Conservation (phyloP, 108 stramenopile species). For the Nitzschia inconspicua region DNA sequence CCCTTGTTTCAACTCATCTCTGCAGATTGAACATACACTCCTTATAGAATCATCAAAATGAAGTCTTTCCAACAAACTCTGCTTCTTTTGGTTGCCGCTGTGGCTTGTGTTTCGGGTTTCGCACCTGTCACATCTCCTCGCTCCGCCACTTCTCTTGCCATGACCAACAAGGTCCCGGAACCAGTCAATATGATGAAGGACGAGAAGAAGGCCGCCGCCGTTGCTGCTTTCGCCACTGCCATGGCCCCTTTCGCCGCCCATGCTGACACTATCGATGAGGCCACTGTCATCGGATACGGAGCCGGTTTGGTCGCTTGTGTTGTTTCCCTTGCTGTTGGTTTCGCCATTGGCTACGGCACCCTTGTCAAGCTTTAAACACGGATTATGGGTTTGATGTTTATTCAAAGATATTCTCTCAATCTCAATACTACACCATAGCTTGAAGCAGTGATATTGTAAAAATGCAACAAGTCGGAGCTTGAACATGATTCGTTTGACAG, state of each 20-base stretch:
- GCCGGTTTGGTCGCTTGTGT: constrained; percentile 86
- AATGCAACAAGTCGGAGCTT: too few species aligned
- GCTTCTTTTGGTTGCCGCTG: constrained; percentile 54
- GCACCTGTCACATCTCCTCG: constrained; percentile 52
- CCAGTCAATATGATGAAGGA: constrained; percentile 48
- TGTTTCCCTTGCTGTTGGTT: constrained; percentile 85
- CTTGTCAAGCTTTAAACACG: constrained; percentile 82
- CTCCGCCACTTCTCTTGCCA: constrained; percentile 47
- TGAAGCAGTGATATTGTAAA: too few species aligned
- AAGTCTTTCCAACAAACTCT: constrained; percentile 65
- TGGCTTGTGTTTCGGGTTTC: constrained; percentile 71
- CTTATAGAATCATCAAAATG: too few species aligned
- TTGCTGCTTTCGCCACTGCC: constrained; percentile 82
- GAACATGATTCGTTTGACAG: too few species aligned
- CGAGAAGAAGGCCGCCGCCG: constrained; percentile 60
- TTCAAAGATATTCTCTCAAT: too few species aligned
- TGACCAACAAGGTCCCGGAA: constrained; percentile 38
- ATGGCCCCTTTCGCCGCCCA: constrained; percentile 85
- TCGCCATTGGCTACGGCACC: constrained; percentile 89
- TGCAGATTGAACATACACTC: too few species aligned
- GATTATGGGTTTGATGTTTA: too few species aligned
- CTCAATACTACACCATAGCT: too few species aligned
- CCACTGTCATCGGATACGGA: constrained; percentile 79
- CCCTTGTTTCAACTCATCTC: background rate
- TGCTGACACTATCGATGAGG: constrained; percentile 72